These are phyloP conservation scores for Oehlia diaphana DNA, from an alignment of 192 early-diverging fungal species.

Conservation along the genomic window DNA sequence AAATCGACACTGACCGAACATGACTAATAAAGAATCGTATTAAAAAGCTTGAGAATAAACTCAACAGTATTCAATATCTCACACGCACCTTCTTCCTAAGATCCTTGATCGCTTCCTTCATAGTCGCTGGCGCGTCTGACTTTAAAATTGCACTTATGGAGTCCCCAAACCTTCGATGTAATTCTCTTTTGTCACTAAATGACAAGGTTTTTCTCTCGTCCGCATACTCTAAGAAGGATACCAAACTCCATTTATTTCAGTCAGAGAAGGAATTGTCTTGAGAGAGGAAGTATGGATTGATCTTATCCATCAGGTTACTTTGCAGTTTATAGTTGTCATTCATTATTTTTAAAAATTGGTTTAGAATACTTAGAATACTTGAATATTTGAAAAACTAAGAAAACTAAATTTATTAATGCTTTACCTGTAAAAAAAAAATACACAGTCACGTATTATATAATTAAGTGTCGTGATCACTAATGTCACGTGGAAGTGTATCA, in stretches of 20 bases:
- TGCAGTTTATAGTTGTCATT: conserved; percentile 8
- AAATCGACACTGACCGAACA: no score
- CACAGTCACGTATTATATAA: no score
- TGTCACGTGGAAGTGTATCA: no score
- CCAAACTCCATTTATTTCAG: conserved; percentile 6
- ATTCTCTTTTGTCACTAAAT: conserved; percentile 3
- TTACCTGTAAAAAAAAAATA: no score
- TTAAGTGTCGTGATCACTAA: no score
- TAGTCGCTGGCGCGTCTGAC: background rate
- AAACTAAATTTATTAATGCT: no score
- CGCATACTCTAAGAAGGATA: conserved; percentile 3
- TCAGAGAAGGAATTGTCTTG: conserved; percentile 4
- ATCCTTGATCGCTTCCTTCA: background rate
- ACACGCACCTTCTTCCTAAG: background rate
- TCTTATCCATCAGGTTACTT: background rate
- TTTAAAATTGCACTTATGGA: background rate
- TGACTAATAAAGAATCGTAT: no score
- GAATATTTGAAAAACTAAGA: no score
- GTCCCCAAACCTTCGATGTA: conserved; percentile 2
- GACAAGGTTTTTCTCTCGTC: background rate
- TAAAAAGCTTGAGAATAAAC: no score
- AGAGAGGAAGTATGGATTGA: background rate
- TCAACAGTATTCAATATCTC: background rate
- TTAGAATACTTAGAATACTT: no score
- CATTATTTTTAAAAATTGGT: conserved; percentile 6